These are phyloP conservation scores for Pleurotus eryngii DNA, from an alignment of 768 basidiomycete genomes.

Conservation along the genomic window DNA sequence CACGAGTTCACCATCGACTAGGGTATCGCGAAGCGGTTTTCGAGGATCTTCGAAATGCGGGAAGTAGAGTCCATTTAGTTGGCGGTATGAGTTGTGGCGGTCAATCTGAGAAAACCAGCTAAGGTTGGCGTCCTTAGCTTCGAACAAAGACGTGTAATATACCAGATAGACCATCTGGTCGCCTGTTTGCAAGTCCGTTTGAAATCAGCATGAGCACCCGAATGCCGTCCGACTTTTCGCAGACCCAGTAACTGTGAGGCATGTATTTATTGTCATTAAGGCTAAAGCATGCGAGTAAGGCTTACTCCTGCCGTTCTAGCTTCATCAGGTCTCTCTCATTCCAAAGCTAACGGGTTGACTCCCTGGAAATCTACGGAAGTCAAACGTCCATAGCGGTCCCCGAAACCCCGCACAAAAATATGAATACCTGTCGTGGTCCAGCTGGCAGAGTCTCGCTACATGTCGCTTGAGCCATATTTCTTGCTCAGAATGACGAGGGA, in stretches of 20 bases:
- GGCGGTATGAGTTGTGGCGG: constrained; percentile 84
- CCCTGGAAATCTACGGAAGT: constrained; percentile 76
- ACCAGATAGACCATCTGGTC: constrained; percentile 76
- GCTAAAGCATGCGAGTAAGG: background rate
- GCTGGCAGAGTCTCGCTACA: constrained; percentile 63
- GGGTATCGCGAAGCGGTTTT: constrained; percentile 68
- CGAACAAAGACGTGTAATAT: constrained; percentile 21
- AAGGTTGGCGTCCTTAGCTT: background rate
- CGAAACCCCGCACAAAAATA: background rate
- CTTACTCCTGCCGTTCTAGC: constrained; percentile 80
- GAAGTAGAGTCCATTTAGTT: constrained; percentile 76
- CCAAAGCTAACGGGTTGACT: constrained; percentile 95
- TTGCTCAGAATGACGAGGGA: constrained; percentile 55
- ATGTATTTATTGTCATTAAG: constrained; percentile 6
- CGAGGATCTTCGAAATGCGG: constrained; percentile 79
- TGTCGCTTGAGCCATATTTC: constrained; percentile 61
- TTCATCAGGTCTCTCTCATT: constrained; percentile 61
- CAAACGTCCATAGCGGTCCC: constrained; percentile 5
- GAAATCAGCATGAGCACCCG: constrained; percentile 81
- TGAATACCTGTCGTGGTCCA: constrained; percentile 62
- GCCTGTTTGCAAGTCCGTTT: constrained; percentile 48
- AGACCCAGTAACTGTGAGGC: constrained; percentile 87
- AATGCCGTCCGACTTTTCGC: constrained; percentile 97
- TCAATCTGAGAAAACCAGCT: constrained; percentile 64
- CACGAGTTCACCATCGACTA: constrained; percentile 94